Conservation (phyloP, 148 eudicot genomes). For the Nepenthes mirabilis region DNA sequence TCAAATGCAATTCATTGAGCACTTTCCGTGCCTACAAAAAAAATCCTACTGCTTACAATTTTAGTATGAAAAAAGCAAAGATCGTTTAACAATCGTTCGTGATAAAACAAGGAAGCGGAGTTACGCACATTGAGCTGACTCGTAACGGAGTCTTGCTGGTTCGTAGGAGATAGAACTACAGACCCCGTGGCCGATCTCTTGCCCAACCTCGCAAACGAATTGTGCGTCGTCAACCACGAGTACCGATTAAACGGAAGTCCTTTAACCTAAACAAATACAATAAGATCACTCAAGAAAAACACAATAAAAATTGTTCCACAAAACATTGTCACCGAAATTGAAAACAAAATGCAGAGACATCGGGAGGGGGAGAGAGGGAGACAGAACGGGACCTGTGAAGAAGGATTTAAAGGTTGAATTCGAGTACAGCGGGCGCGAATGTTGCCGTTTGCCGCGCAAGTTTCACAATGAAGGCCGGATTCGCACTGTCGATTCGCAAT, state of each 20-base stretch:
- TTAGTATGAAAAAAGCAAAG: too few species aligned
- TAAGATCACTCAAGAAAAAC: slow-evolving; percentile 3
- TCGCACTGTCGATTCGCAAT: slow-evolving; percentile 35
- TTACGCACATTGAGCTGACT: slow-evolving; percentile 60
- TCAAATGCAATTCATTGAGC: too few species aligned
- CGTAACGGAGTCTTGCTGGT: slow-evolving; percentile 84
- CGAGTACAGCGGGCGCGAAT: slow-evolving; percentile 79
- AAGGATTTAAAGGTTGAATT: slow-evolving; percentile 54
- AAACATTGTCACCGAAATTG: background rate
- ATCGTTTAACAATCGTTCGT: too few species aligned
- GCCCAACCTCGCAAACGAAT: slow-evolving; percentile 66
- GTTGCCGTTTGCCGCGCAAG: slow-evolving; percentile 58
- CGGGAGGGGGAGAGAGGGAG: background rate
- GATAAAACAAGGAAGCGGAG: too few species aligned
- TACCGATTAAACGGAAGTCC: slow-evolving; percentile 79
- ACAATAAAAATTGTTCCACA: background rate
- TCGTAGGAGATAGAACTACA: slow-evolving; percentile 47
- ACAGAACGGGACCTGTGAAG: slow-evolving; percentile 29
- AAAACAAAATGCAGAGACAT: background rate
- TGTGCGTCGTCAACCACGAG: slow-evolving; percentile 92
- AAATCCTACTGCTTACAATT: too few species aligned
- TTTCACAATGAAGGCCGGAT: slow-evolving; percentile 74
- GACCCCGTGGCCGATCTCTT: slow-evolving; percentile 61
- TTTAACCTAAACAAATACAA: slow-evolving; percentile 30
- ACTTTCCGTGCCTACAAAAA: too few species aligned